These are phyloP conservation scores for Baeospora myosura DNA, from an alignment of 1,284 basidiomycete species.

Conservation along the genomic window DNA sequence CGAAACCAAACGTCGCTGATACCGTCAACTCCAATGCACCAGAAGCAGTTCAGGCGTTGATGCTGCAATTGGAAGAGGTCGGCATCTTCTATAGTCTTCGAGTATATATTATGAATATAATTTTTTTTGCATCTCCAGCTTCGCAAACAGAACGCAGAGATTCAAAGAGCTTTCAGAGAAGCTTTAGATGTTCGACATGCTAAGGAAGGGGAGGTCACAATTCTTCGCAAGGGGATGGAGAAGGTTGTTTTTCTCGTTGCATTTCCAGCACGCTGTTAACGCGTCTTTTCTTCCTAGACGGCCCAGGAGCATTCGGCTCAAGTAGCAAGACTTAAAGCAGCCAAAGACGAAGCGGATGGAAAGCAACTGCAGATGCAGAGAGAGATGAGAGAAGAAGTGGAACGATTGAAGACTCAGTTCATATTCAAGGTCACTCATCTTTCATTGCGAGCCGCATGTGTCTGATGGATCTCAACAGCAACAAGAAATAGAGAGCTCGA, in stretches of 20 bases:
- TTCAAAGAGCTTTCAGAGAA: constrained; percentile 37
- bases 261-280: constrained; percentile 1
- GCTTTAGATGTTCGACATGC: constrained; percentile 40
- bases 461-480: constrained; percentile 35
- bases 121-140: constrained; percentile 32
- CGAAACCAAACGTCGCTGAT: constrained; percentile 6
- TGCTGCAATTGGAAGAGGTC: constrained; percentile 43
- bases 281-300: constrained; percentile 32
- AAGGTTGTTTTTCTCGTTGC: constrained; percentile 32
- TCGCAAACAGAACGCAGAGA: constrained; percentile 36
- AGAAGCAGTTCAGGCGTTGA: constrained; percentile 26
- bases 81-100: constrained; percentile 12
- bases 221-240: constrained; percentile 49
- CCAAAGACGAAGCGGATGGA: constrained; percentile 53
- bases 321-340: constrained; percentile 46
- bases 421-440: constrained; percentile 51
- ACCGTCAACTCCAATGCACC: constrained; percentile 6
- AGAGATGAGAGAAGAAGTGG: constrained; percentile 59
- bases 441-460: constrained; percentile 8
- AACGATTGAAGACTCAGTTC: constrained; percentile 61
- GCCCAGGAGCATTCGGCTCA: constrained; percentile 53
- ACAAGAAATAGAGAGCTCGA: constrained; percentile 60
- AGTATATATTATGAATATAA: neutral
- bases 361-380: constrained; percentile 47
- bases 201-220: constrained; percentile 58